These are phyloP conservation scores for Populus davidiana DNA, from an alignment of 345 rosid genomes.

Conservation along the genomic window DNA sequence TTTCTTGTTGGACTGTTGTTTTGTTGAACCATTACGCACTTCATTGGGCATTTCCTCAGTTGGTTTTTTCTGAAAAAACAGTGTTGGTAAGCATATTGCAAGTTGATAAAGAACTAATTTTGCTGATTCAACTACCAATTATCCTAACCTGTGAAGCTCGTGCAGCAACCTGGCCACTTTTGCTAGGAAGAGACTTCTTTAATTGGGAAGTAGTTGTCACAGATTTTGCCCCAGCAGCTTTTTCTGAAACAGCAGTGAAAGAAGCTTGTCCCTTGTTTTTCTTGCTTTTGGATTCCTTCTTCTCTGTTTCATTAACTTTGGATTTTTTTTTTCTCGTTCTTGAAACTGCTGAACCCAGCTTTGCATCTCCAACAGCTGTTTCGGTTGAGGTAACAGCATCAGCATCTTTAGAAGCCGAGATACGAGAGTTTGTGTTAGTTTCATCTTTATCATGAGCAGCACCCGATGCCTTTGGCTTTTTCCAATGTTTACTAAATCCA, in stretches of 20 bases:
- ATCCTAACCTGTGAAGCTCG: slow-evolving; percentile 39
- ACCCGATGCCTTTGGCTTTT: slow-evolving; percentile 36
- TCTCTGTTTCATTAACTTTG: slow-evolving; percentile 29
- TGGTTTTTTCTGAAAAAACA: slow-evolving; percentile 41
- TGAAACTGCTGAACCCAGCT: slow-evolving; percentile 25
- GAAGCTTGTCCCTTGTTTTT: slow-evolving; percentile 31
- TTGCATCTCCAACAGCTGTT: slow-evolving; percentile 22
- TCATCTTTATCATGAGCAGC: slow-evolving; percentile 17
- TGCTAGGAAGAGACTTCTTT: slow-evolving; percentile 28
- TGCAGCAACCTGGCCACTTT: slow-evolving; percentile 19
- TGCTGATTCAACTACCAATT: slow-evolving; percentile 11
- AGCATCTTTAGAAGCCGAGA: slow-evolving; percentile 6
- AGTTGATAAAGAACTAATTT: slow-evolving; percentile 10
- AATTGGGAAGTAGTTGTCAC: slow-evolving; percentile 26
- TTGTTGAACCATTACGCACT: slow-evolving; percentile 34
- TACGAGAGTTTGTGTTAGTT: neutral
- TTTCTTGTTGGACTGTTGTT: slow-evolving; percentile 37
- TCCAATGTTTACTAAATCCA: slow-evolving; percentile 32
- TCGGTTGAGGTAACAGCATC: slow-evolving; percentile 27
- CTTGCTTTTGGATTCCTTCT: slow-evolving; percentile 44
- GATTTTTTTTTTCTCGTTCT: slow-evolving; percentile 24
- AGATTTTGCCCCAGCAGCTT: slow-evolving; percentile 19
- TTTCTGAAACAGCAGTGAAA: slow-evolving; percentile 16
- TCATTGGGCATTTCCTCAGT: slow-evolving; percentile 19
- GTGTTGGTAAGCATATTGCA: slow-evolving; percentile 28